These are phyloP conservation scores for Ceratocystis eucalypticola DNA, from an alignment of 2,329 filamentous ascomycete genomes.

Conservation along the genomic window DNA sequence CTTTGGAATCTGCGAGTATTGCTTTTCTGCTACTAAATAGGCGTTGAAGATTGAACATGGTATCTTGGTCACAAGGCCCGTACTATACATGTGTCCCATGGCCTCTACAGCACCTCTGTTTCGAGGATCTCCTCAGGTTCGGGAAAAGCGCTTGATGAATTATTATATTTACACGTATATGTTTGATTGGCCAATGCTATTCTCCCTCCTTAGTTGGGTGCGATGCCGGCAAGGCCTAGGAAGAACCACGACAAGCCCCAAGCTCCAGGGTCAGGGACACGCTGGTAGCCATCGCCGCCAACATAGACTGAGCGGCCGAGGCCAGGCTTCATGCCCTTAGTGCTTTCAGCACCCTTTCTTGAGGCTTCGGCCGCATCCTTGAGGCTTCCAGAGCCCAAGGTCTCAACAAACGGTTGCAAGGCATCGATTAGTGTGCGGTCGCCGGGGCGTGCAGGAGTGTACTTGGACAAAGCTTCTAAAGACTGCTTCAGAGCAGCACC, in stretches of 20 bases:
- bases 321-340: conserved; percentile 84
- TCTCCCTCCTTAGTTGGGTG: background rate
- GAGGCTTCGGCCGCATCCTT: conserved; percentile 63
- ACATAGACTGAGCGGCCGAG: conserved; percentile 46
- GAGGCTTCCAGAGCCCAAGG: conserved; percentile 53
- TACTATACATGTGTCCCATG: background rate
- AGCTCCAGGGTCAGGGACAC: conserved; percentile 52
- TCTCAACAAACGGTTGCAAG: conserved; percentile 71
- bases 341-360: conserved; percentile 61
- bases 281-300: conserved; percentile 33
- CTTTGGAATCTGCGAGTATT: conserved; percentile 20
- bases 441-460: conserved; percentile 79
- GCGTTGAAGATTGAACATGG: conserved; percentile 28
- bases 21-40: conserved; percentile 26
- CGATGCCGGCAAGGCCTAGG: conserved; percentile 50
- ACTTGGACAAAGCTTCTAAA: conserved; percentile 57
- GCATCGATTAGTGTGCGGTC: conserved; percentile 88
- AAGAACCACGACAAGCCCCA: conserved; percentile 68
- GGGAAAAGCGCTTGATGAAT: background rate
- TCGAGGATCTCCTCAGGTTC: background rate
- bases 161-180: conserved; percentile 4
- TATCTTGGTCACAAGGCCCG: conserved; percentile 9
- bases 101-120: background rate
- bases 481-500: conserved; percentile 57
- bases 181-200: background rate